A percentile compares a stretch with the other conserved stretches of the same genome.
phyloP scores from a whole-genome alignment of 768 basidiomycete genomes.

The Tremella yokohamensis region DNA sequence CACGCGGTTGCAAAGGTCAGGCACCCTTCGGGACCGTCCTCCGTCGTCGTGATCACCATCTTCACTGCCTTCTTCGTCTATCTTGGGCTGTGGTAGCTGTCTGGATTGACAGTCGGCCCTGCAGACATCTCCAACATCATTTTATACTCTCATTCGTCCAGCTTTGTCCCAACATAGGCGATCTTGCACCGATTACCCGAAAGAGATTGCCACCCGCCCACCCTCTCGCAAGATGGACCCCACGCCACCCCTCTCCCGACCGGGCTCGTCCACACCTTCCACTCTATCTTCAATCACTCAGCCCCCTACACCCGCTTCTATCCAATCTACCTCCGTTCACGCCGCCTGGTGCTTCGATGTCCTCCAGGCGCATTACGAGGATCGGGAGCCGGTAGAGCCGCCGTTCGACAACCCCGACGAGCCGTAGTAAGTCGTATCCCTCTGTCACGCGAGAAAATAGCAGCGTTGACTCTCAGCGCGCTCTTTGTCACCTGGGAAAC shows the following conservation, averaged over 20 bases:
- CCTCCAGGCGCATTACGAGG: slow-evolving; percentile 52
- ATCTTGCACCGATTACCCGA: too few relatives aligned
- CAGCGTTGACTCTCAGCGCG: slow-evolving; percentile 55
- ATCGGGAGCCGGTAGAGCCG: slow-evolving; percentile 59
- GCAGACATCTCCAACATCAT: too few relatives aligned
- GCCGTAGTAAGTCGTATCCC: slow-evolving; percentile 64
- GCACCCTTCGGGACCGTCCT: too few relatives aligned
- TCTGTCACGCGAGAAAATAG: not conserved
- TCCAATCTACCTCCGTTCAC: slow-evolving; percentile 41
- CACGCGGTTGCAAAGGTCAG: too few relatives aligned
- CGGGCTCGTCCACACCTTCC: slow-evolving; percentile 1
- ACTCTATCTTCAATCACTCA: not conserved
- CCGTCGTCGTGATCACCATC: too few relatives aligned
- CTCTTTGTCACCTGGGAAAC: slow-evolving; percentile 97
- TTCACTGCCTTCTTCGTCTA: too few relatives aligned
- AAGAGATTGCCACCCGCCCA: not conserved
- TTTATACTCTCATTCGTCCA: too few relatives aligned
- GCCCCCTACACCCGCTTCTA: not conserved
- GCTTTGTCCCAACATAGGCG: too few relatives aligned
- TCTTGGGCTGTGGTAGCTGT: too few relatives aligned
- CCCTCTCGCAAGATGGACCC: not conserved
- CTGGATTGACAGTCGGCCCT: too few relatives aligned
- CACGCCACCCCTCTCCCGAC: not conserved
- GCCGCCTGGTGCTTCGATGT: slow-evolving; percentile 53
- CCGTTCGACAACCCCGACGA: slow-evolving; percentile 61